Conservation (phyloP, 1,284 basidiomycete genomes). For the Fomitopsis schrenkii region DNA sequence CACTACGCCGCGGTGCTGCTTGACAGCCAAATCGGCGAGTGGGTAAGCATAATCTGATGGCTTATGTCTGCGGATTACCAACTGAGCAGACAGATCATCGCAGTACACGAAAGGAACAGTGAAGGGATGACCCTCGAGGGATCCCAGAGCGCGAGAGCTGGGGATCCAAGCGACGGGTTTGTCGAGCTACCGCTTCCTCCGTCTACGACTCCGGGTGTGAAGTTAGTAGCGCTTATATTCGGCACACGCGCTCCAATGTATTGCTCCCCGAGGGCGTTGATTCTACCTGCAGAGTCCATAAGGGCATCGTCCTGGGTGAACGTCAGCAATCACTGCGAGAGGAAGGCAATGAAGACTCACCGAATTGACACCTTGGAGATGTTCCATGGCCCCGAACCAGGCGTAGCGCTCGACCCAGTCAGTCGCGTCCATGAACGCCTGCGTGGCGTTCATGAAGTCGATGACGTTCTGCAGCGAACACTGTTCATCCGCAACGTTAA, state of each 20-base stretch:
- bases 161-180: not conserved
- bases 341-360: constrained; percentile 11
- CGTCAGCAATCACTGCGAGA: not conserved
- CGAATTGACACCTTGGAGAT: constrained; percentile 29
- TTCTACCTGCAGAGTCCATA: constrained; percentile 25
- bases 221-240: constrained; percentile 17
- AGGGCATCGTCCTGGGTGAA: constrained; percentile 26
- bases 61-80: not conserved
- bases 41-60: no score
- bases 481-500: constrained; percentile 28
- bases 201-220: constrained; percentile 20
- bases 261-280: constrained; percentile 29
- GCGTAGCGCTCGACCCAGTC: constrained; percentile 42
- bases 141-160: not conserved
- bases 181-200: constrained; percentile 9
- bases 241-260: constrained; percentile 27
- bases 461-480: constrained; percentile 32
- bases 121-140: not conserved
- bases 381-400: constrained; percentile 42
- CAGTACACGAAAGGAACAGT: not conserved
- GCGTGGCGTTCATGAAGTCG: constrained; percentile 38
- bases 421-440: constrained; percentile 37
- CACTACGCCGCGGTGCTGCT: no score
- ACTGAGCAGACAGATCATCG: not conserved
- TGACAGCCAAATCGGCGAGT: no score